Conservation (phyloP, 2,329 filamentous ascomycete species). For the Septoria petroselini region DNA sequence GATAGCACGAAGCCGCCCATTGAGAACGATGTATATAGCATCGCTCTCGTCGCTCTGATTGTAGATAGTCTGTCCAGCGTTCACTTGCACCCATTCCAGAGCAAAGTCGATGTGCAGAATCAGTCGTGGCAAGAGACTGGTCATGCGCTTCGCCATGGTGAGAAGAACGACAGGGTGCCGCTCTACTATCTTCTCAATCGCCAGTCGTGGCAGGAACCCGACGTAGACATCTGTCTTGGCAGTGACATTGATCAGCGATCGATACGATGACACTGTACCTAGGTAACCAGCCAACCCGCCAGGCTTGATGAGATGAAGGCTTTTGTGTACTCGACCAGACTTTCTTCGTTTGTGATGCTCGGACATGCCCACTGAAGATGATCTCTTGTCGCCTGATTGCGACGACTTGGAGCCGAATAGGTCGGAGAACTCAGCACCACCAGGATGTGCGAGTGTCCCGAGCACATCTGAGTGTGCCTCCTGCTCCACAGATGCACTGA, state of each 20-base stretch:
- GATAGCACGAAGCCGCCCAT: slow-evolving; percentile 82
- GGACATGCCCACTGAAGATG: slow-evolving; percentile 25
- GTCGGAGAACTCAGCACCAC: slow-evolving; percentile 39
- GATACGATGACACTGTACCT: slow-evolving; percentile 87
- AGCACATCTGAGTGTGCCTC: slow-evolving; percentile 45
- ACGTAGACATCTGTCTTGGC: slow-evolving; percentile 99
- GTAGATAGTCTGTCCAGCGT: slow-evolving; percentile 90
- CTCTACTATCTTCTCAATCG: slow-evolving; percentile 88
- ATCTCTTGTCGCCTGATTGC: slow-evolving; percentile 23
- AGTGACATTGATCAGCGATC: slow-evolving; percentile 93
- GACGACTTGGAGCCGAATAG: slow-evolving; percentile 17
- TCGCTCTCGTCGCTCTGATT: slow-evolving; percentile 94
- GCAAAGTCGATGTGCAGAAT: slow-evolving; percentile 98
- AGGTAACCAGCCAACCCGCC: slow-evolving; percentile 93
- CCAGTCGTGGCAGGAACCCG: slow-evolving; percentile 81
- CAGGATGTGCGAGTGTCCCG: slow-evolving; percentile 40
- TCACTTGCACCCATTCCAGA: slow-evolving; percentile 95
- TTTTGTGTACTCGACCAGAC: slow-evolving; percentile 53
- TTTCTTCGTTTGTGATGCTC: slow-evolving; percentile 42
- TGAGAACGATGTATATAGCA: slow-evolving; percentile 96
- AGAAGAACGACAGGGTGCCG: slow-evolving; percentile 86
- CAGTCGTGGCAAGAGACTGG: slow-evolving; percentile 79
- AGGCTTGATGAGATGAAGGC: slow-evolving; percentile 87
- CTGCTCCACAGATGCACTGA: slow-evolving; percentile 74
- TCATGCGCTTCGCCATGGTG: slow-evolving; percentile 93